phyloP scores from a whole-genome alignment of 2,329 filamentous ascomycete species.

The Herpotrichia juniperi region DNA sequence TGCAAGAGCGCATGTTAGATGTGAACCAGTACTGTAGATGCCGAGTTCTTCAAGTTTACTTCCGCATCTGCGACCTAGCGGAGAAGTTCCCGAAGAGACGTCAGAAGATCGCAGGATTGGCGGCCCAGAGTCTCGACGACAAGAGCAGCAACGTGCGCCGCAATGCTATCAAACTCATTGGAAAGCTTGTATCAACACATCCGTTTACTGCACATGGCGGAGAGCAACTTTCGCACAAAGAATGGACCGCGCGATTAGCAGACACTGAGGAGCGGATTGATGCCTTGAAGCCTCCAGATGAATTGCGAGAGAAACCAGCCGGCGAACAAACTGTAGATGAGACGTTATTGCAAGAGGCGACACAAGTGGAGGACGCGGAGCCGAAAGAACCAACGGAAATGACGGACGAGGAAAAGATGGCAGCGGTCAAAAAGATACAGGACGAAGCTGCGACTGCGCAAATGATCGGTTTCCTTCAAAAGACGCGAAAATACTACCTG shows the following conservation, averaged over 20 bases:
- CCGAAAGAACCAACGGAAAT: slow-evolving; percentile 66
- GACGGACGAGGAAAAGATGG: slow-evolving; percentile 79
- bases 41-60: slow-evolving; percentile 89
- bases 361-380: slow-evolving; percentile 66
- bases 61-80: slow-evolving; percentile 90
- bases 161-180: slow-evolving; percentile 92
- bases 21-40: slow-evolving; percentile 96
- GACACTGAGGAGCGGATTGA: slow-evolving; percentile 83
- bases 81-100: slow-evolving; percentile 88
- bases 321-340: slow-evolving; percentile 75
- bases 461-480: slow-evolving; percentile 82
- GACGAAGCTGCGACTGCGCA: slow-evolving; percentile 90
- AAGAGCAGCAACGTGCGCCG: slow-evolving; percentile 97
- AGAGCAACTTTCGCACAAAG: slow-evolving; percentile 75
- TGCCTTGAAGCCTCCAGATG: slow-evolving; percentile 78
- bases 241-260: slow-evolving; percentile 84
- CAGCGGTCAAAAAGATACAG: slow-evolving; percentile 76
- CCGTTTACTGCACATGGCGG: slow-evolving; percentile 76
- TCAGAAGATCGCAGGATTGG: slow-evolving; percentile 85
- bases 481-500: slow-evolving; percentile 89
- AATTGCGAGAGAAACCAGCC: slow-evolving; percentile 69
- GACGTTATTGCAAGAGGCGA: slow-evolving; percentile 84
- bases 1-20: slow-evolving; percentile 95
- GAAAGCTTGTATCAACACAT: slow-evolving; percentile 88
- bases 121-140: slow-evolving; percentile 88